A percentile compares a stretch with the other conserved stretches of the same genome.
Conservation (phyloP, 2,329 filamentous ascomycete species). For the Fusarium chuoi region DNA sequence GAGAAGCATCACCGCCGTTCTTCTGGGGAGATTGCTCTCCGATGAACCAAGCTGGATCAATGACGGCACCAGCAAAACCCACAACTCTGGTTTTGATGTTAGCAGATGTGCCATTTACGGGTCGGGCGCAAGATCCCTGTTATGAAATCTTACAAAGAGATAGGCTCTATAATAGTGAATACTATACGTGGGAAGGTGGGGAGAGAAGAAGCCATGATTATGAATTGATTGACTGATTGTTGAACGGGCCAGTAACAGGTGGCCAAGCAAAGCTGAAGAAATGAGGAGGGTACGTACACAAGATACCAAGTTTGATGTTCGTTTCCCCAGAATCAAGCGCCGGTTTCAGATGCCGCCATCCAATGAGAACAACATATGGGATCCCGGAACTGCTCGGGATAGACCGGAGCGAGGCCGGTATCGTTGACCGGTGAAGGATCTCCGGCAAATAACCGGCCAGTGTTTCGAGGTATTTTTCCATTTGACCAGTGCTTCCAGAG, state of each 20-base stretch:
- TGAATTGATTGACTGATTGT: neutral
- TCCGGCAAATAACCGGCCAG: constrained; percentile 36
- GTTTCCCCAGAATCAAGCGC: constrained; percentile 10
- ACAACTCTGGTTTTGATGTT: constrained; percentile 58
- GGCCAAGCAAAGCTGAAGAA: constrained; percentile 7
- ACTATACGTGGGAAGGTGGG: constrained; percentile 72
- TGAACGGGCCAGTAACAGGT: neutral
- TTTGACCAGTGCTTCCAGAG: constrained; percentile 8
- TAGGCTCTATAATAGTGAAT: constrained; percentile 75
- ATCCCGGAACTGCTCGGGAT: constrained; percentile 14
- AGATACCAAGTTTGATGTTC: constrained; percentile 1
- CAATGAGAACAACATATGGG: neutral
- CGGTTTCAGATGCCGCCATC: neutral
- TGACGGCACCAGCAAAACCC: constrained; percentile 66
- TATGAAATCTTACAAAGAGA: constrained; percentile 67
- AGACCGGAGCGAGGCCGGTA: constrained; percentile 23
- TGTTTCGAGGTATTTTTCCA: constrained; percentile 18
- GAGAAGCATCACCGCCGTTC: constrained; percentile 50
- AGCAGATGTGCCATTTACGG: neutral
- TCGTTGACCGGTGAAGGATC: constrained; percentile 11
- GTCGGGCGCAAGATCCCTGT: neutral
- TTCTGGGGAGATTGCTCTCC: constrained; percentile 65
- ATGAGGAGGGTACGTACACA: neutral
- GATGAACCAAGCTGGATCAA: constrained; percentile 71
- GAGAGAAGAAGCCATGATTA: constrained; percentile 68